A percentile compares a stretch with the other conserved stretches of the same genome.
These are phyloP conservation scores for Aspergillus homomorphus DNA, from an alignment of 495 filamentous ascomycete genomes.

Conservation along the genomic window DNA sequence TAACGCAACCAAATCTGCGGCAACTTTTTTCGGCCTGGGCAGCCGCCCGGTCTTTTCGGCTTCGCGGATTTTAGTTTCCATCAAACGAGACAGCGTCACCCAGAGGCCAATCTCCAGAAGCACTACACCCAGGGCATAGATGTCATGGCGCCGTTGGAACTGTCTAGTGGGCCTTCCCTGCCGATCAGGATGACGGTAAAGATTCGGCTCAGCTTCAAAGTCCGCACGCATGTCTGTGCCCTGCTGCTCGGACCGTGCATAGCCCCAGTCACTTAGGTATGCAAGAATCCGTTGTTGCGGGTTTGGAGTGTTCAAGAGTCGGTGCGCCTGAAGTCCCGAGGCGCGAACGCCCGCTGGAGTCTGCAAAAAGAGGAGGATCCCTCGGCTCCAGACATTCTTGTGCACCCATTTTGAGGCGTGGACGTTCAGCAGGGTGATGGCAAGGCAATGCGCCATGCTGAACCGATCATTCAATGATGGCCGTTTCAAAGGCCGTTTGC, in stretches of 20 bases:
- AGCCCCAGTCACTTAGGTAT: conserved; percentile 25
- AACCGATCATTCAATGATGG: conserved; percentile 24
- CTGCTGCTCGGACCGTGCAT: conserved; percentile 19
- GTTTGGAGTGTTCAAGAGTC: background rate
- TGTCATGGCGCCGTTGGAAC: conserved; percentile 34
- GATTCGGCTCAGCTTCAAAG: conserved; percentile 20
- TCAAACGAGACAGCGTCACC: conserved; percentile 21
- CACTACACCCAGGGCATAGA: conserved; percentile 38
- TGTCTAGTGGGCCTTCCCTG: conserved; percentile 19
- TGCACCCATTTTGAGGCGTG: conserved; percentile 29
- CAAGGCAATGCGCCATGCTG: conserved; percentile 23
- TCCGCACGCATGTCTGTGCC: conserved; percentile 19
- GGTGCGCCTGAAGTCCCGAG: background rate
- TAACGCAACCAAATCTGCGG: conserved; percentile 12
- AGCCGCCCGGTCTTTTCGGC: conserved; percentile 14
- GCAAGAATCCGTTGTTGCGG: background rate
- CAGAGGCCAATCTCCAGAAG: conserved; percentile 40
- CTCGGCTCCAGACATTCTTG: conserved; percentile 29
- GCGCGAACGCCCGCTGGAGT: background rate
- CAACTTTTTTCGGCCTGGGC: conserved; percentile 14
- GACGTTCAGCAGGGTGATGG: conserved; percentile 22
- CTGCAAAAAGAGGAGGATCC: conserved; percentile 25
- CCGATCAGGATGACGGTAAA: conserved; percentile 32
- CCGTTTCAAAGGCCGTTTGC: conserved; percentile 10
- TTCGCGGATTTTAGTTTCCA: conserved; percentile 16